Evolutionary conservation across 2,329 filamentous ascomycete species (phyloP).

Genomic region (Monosporascus sp.): DNA sequence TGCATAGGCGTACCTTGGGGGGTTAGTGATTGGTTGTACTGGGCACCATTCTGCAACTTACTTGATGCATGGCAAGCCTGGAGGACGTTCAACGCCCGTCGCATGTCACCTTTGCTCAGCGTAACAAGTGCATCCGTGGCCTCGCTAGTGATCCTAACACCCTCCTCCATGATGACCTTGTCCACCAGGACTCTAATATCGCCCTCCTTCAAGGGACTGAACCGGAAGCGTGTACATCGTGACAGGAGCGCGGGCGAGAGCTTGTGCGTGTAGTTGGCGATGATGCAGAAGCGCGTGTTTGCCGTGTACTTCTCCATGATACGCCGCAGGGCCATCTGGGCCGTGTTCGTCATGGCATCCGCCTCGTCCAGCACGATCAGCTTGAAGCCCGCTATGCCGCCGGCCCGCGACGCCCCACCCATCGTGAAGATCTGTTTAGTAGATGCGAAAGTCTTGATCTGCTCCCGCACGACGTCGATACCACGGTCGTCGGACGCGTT

Average conservation of each 20-base stretch:
- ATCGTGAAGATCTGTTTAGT: constrained; percentile 92
- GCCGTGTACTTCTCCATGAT: constrained; percentile 99
- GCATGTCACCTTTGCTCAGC: constrained; percentile 94
- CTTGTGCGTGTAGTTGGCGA: constrained; percentile 98
- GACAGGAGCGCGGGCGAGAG: constrained; percentile 89
- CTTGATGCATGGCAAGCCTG: constrained; percentile 96
- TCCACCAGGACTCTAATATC: constrained; percentile 86
- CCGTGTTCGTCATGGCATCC: constrained; percentile 99
- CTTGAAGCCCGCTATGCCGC: constrained; percentile 73
- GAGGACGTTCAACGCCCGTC: constrained; percentile 86
- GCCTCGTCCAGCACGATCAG: constrained; percentile 97
- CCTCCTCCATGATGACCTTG: constrained; percentile 82
- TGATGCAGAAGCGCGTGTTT: constrained; percentile 96
- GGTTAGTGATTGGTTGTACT: no score
- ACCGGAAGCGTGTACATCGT: constrained; percentile 89
- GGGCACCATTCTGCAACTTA: constrained; percentile 33
- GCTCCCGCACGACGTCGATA: constrained; percentile 95
- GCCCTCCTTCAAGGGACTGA: constrained; percentile 83
- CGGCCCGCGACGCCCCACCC: constrained; percentile 44
- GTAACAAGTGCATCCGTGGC: constrained; percentile 79
- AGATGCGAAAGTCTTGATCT: constrained; percentile 98
- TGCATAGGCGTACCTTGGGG: constrained; percentile 61
- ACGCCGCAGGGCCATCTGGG: constrained; percentile 91
- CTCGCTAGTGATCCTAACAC: constrained; percentile 74
- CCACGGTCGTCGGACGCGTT: constrained; percentile 97